Base-by-base conservation (phyloP, 495 filamentous ascomycete species). In the Penicillium bialowiezense region DNA sequence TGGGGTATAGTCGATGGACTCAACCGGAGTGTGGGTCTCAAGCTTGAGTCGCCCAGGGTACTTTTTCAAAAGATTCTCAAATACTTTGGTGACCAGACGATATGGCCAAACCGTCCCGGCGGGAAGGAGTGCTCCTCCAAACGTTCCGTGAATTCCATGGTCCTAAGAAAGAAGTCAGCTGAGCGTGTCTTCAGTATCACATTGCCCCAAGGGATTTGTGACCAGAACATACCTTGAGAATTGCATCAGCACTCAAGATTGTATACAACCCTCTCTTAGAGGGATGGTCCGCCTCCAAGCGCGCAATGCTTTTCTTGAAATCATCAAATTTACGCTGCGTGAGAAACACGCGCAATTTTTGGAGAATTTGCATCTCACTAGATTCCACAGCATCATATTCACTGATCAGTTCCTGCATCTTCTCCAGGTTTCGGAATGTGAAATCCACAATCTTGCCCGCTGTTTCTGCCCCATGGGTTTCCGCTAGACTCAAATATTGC, bases 71-170 rank as follows among this genome's bases (percentile, higher is more conserved):
- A 87, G 69, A 1, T 65, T 63, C 51, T 83, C 80, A 8, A 95
- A 74, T 0, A 87, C 70, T 51, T 74, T 80, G 0, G 83, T 72
- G 10, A 93, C 82, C 7, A 91, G 75, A 56, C 90, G 91, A 64
- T 92, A 93, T 4, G 90, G 90, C 88, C 87, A 95, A 2, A 82
- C 50, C n/a, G 72, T 73, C 2, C 69, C 77, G 3, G 79, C 78
- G 4, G 66, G 60, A 4, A 68, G 51, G 2, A 73, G 63, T 0
- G 76, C 71, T 13, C 72, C 77, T 0, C 75, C 76, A 9, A 59
- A 54, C 29, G 78, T 72, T 19, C 63, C 70, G 18, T 72, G 65
- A 19, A 81, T 64, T 14, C 74, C 64, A 45, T 72, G 66, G 14
- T 62, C 40, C 56, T 65, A 17, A 13, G 13, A 2, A 8, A 19